phyloP scores from a whole-genome alignment of 768 basidiomycete species.

The Ephemerocybe angulata region DNA sequence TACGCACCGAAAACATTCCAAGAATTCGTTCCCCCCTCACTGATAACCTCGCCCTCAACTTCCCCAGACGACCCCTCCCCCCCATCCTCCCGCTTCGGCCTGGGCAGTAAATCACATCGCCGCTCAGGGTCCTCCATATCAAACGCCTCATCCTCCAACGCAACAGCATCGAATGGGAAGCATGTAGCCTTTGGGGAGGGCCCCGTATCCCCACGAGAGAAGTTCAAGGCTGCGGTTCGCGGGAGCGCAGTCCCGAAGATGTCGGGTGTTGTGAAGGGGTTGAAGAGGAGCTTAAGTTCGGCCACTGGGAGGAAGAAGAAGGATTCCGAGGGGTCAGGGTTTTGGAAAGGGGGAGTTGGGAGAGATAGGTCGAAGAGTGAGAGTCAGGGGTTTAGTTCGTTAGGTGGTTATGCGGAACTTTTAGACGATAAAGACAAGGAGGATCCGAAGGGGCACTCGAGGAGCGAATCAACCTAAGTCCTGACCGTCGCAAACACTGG shows the following conservation, averaged over 20 bases:
- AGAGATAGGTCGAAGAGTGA: neutral
- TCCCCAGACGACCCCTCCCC: neutral
- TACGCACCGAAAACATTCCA: constrained; percentile 29
- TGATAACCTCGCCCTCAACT: constrained; percentile 38
- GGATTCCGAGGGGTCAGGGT: too few relatives aligned
- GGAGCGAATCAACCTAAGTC: too few relatives aligned
- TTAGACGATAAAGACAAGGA: neutral
- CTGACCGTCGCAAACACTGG: too few relatives aligned
- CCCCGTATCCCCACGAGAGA: neutral
- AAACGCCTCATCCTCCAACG: neutral
- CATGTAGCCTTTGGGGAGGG: neutral
- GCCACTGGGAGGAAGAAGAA: neutral
- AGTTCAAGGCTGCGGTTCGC: constrained; percentile 28
- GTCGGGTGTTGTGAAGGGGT: constrained; percentile 30
- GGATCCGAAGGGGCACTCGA: too few relatives aligned
- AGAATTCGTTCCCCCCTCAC: constrained; percentile 43
- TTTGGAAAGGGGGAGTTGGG: neutral
- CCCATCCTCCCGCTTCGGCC: too few relatives aligned
- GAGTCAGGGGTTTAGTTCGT: neutral
- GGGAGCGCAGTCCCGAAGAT: constrained; percentile 38
- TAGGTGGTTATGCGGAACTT: neutral
- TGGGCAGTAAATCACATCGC: neutral
- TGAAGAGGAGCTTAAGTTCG: constrained; percentile 39
- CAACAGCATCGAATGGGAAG: neutral
- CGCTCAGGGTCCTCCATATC: neutral